A percentile compares a stretch with the other conserved stretches of the same genome.
These are phyloP conservation scores for Solanum gandarillasii DNA, from an alignment of 257 asterid genomes.

Conservation along the genomic window DNA sequence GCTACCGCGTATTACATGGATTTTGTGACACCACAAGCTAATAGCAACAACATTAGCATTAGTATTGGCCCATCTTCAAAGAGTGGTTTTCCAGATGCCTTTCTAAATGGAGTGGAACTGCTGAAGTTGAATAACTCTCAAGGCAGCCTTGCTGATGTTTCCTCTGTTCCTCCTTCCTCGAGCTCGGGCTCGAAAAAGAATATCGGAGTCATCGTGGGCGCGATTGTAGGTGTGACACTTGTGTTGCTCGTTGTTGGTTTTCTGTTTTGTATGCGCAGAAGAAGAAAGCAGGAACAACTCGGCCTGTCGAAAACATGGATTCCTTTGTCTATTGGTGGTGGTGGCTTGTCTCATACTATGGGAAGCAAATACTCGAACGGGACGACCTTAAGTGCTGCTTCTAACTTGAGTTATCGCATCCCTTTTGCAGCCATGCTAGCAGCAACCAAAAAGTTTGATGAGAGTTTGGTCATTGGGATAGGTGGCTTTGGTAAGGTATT, in stretches of 20 bases:
- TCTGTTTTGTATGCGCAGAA: background rate
- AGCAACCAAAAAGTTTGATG: slow-evolving; percentile 47
- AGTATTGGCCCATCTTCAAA: background rate
- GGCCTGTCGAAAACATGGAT: background rate
- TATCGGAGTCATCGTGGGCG: background rate
- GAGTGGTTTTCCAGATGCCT: background rate
- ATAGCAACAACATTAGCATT: background rate
- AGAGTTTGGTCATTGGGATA: slow-evolving; percentile 32
- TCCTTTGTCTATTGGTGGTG: slow-evolving; percentile 2
- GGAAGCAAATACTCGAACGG: background rate
- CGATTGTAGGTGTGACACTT: background rate
- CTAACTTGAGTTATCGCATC: slow-evolving; percentile 25
- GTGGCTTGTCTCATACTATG: background rate
- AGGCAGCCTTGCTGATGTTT: background rate
- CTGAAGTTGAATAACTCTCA: background rate
- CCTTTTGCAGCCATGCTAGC: slow-evolving; percentile 38
- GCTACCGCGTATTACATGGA: background rate
- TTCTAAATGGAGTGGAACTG: background rate
- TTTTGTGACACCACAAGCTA: background rate
- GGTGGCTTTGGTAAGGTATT: slow-evolving; percentile 56
- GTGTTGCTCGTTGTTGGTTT: background rate
- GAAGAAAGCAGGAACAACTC: background rate
- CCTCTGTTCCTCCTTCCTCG: background rate
- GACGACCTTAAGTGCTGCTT: background rate
- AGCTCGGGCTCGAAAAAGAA: background rate